A percentile compares a stretch with the other conserved stretches of the same genome.
Evolutionary conservation across 2,329 filamentous ascomycete genomes (phyloP).

Genomic region (Mycosphaerelloides madeirae): DNA sequence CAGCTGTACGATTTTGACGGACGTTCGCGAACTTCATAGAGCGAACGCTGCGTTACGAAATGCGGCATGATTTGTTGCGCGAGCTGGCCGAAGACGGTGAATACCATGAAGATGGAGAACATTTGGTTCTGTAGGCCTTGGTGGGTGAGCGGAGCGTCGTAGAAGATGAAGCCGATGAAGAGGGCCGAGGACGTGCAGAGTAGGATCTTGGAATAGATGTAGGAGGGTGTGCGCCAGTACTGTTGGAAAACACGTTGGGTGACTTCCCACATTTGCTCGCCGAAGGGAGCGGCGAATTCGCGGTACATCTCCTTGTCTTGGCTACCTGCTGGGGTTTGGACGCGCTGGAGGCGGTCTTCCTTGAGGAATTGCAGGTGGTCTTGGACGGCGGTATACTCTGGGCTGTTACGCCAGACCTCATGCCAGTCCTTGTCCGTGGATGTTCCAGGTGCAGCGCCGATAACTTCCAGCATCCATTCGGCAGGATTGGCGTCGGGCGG

Average conservation of each 20-base stretch:
- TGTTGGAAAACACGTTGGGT: slow-evolving; percentile 76
- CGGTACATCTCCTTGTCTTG: slow-evolving; percentile 56
- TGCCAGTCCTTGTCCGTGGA: slow-evolving; percentile 50
- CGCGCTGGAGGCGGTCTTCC: slow-evolving; percentile 32
- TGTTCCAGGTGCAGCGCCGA: slow-evolving; percentile 49
- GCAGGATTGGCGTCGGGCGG: slow-evolving; percentile 69
- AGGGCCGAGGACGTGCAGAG: slow-evolving; percentile 64
- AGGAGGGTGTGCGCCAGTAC: slow-evolving; percentile 84
- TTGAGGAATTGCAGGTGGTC: slow-evolving; percentile 45
- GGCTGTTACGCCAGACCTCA: slow-evolving; percentile 45
- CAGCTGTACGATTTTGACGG: slow-evolving; percentile 81
- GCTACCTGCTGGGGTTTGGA: slow-evolving; percentile 38
- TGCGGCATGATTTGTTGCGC: slow-evolving; percentile 80
- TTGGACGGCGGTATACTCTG: slow-evolving; percentile 43
- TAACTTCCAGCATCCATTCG: slow-evolving; percentile 68
- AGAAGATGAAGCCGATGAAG: slow-evolving; percentile 77
- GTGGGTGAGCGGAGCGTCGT: slow-evolving; percentile 56
- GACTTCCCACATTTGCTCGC: slow-evolving; percentile 62
- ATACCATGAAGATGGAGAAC: slow-evolving; percentile 79
- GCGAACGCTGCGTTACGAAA: slow-evolving; percentile 73
- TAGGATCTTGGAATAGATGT: slow-evolving; percentile 77
- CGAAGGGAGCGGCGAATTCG: slow-evolving; percentile 77
- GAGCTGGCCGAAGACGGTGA: slow-evolving; percentile 74
- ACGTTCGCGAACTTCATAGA: slow-evolving; percentile 81
- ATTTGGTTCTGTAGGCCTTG: slow-evolving; percentile 82